Conservation (phyloP, 78 protist species). For the slime mould (Dictyostelium discoideum) region DNA sequence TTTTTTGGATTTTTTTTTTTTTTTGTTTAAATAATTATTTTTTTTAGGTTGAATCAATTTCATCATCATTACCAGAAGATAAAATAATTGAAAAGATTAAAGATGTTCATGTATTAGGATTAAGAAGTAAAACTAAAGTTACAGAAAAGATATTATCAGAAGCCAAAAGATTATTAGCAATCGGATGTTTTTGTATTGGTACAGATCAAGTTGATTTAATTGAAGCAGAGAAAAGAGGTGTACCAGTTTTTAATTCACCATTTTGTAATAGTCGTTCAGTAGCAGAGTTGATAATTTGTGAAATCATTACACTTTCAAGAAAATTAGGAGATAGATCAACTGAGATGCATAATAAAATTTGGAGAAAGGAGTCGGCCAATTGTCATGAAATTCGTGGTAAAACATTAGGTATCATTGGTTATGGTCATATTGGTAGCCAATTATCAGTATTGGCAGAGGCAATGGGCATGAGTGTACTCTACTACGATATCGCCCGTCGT, state of each 20-base stretch:
- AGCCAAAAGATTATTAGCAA: slow-evolving; percentile 85
- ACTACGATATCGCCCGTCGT: slow-evolving; percentile 86
- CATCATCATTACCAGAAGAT: slow-evolving; percentile 78
- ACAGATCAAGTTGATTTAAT: slow-evolving; percentile 93
- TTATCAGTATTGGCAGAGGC: slow-evolving; percentile 95
- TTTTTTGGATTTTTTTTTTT: neutral
- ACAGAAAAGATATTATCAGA: slow-evolving; percentile 75
- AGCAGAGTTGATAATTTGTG: slow-evolving; percentile 91
- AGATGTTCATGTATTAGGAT: slow-evolving; percentile 91
- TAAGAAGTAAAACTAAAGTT: slow-evolving; percentile 91
- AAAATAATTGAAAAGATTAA: slow-evolving; percentile 84
- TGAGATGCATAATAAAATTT: slow-evolving; percentile 88
- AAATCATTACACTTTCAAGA: slow-evolving; percentile 92
- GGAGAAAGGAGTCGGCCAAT: slow-evolving; percentile 87
- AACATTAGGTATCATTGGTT: slow-evolving; percentile 92
- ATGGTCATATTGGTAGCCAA: slow-evolving; percentile 90
- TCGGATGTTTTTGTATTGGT: slow-evolving; percentile 97
- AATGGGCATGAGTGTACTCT: slow-evolving; percentile 92
- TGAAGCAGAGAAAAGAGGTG: slow-evolving; percentile 77
- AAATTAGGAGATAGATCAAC: slow-evolving; percentile 85
- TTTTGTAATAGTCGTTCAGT: slow-evolving; percentile 63
- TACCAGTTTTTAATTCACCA: slow-evolving; percentile 58
- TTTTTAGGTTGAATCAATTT: slow-evolving; percentile 72
- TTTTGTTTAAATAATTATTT: neutral
- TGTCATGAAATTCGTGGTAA: slow-evolving; percentile 95